These are phyloP conservation scores for Phytophthora ohioensis DNA, from an alignment of 352 stramenopile species.

Conservation along the genomic window DNA sequence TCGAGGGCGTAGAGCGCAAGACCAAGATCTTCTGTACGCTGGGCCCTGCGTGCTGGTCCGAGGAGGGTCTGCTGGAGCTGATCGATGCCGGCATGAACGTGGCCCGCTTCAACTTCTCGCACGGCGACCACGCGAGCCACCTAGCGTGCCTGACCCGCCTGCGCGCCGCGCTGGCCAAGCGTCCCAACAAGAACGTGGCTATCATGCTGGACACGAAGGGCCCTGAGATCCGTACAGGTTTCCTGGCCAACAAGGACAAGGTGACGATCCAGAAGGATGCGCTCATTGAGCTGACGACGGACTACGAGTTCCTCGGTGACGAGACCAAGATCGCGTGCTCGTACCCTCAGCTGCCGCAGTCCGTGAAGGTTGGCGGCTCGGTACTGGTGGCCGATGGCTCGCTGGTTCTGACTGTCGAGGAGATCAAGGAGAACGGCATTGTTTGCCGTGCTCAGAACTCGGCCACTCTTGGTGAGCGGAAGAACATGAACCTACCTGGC, in stretches of 20 bases:
- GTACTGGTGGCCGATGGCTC: conserved; percentile 96
- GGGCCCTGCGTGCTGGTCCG: conserved; percentile 93
- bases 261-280: conserved; percentile 66
- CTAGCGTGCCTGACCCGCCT: conserved; percentile 65
- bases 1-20: conserved; percentile 51
- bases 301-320: conserved; percentile 75
- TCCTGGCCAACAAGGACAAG: conserved; percentile 76
- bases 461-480: conserved; percentile 89
- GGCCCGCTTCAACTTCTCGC: conserved; percentile 99
- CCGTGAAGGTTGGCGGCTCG: conserved; percentile 89
- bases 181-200: conserved; percentile 78
- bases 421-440: conserved; percentile 84
- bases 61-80: conserved; percentile 92
- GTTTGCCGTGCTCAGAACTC: conserved; percentile 78
- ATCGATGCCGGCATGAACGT: conserved; percentile 95
- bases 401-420: conserved; percentile 92
- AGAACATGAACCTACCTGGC: conserved; percentile 97
- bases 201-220: conserved; percentile 97
- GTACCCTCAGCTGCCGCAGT: conserved; percentile 91
- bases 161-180: conserved; percentile 62
- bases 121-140: conserved; percentile 95
- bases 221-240: conserved; percentile 96
- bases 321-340: conserved; percentile 92
- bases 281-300: conserved; percentile 69
- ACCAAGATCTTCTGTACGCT: conserved; percentile 94